phyloP scores from a whole-genome alignment of 345 rosid species.

The Acer saccharum region DNA sequence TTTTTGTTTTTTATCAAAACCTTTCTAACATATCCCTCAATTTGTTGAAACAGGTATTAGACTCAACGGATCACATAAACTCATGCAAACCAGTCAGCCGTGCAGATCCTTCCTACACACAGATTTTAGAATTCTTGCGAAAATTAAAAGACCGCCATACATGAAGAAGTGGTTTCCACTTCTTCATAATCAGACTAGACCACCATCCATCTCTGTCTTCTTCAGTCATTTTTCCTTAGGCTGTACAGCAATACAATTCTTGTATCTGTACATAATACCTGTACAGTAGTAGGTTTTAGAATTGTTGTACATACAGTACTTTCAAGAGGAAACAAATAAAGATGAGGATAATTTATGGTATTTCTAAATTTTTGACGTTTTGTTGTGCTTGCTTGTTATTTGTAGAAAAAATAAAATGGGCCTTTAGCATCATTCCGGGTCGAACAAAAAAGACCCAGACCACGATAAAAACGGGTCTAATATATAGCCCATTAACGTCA shows the following conservation, averaged over 20 bases:
- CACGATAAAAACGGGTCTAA: neutral
- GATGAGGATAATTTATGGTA: neutral
- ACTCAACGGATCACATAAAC: conserved; percentile 94
- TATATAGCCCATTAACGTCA: neutral
- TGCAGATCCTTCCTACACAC: conserved; percentile 75
- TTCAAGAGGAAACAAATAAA: neutral
- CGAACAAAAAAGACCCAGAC: neutral
- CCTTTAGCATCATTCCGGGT: no score
- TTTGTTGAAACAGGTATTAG: conserved; percentile 67
- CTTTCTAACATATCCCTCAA: neutral
- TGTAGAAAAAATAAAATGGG: no score
- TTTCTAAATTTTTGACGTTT: no score
- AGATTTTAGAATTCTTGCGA: conserved; percentile 63
- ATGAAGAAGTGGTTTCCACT: conserved; percentile 16
- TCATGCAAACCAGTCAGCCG: conserved; percentile 93
- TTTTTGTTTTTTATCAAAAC: neutral
- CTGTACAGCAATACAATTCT: conserved; percentile 12
- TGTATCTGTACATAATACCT: conserved; percentile 11
- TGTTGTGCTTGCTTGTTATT: no score
- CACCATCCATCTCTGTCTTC: no score
- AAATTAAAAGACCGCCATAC: conserved; percentile 57
- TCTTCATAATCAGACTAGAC: neutral
- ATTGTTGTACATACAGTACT: conserved; percentile 16
- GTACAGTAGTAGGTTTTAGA: conserved; percentile 17
- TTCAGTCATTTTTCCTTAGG: neutral